phyloP scores from a whole-genome alignment of 148 eudicot species.

The Spergularia marina region DNA sequence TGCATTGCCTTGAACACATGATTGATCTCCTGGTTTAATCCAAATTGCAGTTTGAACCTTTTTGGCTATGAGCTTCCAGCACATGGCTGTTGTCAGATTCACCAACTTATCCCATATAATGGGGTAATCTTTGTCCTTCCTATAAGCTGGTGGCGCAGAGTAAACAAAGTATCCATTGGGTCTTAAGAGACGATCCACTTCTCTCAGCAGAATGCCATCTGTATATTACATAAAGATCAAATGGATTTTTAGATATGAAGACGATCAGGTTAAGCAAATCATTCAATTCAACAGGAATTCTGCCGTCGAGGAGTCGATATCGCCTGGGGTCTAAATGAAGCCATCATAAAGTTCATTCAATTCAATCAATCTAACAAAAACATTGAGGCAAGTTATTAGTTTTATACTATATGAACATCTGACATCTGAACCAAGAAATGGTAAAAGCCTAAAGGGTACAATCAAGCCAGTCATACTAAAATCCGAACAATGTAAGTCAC shows the following conservation, averaged over 20 bases:
- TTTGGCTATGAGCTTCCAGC: conserved; percentile 86
- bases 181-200: conserved; percentile 76
- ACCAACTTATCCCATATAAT: conserved; percentile 77
- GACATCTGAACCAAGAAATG: too few relatives aligned
- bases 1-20: conserved; percentile 66
- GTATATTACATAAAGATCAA: conserved; percentile 14
- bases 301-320: too few relatives aligned
- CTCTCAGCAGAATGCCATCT: conserved; percentile 88
- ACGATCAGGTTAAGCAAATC: not conserved
- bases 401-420: too few relatives aligned
- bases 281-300: not conserved
- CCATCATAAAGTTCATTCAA: too few relatives aligned
- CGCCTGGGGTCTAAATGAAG: too few relatives aligned
- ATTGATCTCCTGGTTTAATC: conserved; percentile 64
- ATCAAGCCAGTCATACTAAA: too few relatives aligned
- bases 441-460: too few relatives aligned
- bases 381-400: too few relatives aligned
- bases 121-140: conserved; percentile 89
- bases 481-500: too few relatives aligned
- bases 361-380: too few relatives aligned
- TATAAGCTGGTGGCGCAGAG: conserved; percentile 96
- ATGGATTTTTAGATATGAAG: not conserved
- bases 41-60: conserved; percentile 97
- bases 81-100: conserved; percentile 76
- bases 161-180: conserved; percentile 90